These are phyloP conservation scores for Sonneratia caseolaris DNA, from an alignment of 345 rosid species.

Conservation along the genomic window DNA sequence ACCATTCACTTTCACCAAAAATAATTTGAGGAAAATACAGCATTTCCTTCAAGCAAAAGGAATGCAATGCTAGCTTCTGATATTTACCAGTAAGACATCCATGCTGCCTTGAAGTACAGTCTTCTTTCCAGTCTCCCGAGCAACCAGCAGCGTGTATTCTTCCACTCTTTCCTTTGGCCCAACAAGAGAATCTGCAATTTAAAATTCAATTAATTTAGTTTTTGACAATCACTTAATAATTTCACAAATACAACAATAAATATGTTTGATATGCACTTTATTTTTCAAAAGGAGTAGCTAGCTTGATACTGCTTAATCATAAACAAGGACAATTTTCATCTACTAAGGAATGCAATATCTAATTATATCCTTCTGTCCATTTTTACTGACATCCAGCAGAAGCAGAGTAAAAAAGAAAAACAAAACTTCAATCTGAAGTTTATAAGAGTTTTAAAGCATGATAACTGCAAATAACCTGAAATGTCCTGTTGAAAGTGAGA, in stretches of 20 bases:
- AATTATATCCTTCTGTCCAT: background rate
- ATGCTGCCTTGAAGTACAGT: conserved; percentile 81
- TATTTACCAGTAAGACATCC: conserved; percentile 62
- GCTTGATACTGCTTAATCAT: background rate
- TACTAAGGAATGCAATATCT: background rate
- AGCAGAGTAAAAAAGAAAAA: background rate
- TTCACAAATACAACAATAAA: background rate
- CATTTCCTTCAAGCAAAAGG: background rate
- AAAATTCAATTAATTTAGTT: background rate
- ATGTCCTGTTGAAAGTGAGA: conserved; percentile 68
- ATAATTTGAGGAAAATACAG: background rate
- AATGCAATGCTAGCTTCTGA: background rate
- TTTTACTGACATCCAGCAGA: background rate
- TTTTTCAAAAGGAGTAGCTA: background rate
- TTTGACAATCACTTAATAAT: background rate
- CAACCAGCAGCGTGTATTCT: conserved; percentile 46
- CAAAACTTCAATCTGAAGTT: background rate
- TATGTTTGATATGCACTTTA: background rate
- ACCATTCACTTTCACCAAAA: background rate
- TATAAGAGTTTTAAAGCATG: background rate
- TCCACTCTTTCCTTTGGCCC: conserved; percentile 52
- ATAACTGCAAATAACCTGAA: conserved; percentile 45
- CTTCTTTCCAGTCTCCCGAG: conserved; percentile 64
- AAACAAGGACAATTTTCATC: background rate
- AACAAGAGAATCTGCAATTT: conserved; percentile 51